A percentile compares a stretch with the other conserved stretches of the same genome.
Evolutionary conservation across 148 eudicot species (phyloP).

Genomic region (Vaccinium myrtillus): DNA sequence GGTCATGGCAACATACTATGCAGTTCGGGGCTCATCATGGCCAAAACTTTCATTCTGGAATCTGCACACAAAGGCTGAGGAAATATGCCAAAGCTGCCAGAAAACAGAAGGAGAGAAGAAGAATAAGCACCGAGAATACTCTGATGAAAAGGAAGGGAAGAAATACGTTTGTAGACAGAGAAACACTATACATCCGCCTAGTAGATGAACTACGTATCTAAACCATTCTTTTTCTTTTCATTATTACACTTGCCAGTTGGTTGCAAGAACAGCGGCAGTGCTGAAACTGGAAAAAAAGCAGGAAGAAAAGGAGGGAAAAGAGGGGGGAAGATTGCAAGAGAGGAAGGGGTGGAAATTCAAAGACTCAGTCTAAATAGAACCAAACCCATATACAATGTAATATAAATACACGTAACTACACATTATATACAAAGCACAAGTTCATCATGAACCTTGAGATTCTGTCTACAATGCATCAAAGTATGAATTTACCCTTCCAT

Average conservation of each 20-base stretch:
- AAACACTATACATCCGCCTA: not conserved
- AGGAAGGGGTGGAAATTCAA: not conserved
- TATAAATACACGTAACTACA: not conserved
- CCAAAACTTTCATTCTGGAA: not conserved
- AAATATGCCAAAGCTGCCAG: not conserved
- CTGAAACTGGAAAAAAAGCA: not conserved
- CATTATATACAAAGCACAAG: not conserved
- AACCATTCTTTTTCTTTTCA: not conserved
- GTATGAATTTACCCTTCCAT: not conserved
- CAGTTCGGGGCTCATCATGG: not conserved
- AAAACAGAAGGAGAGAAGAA: not conserved
- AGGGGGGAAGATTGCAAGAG: not conserved
- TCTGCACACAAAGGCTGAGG: not conserved
- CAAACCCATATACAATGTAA: not conserved
- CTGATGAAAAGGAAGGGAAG: not conserved
- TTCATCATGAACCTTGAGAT: not conserved
- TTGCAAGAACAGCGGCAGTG: not conserved
- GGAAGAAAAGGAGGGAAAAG: not conserved
- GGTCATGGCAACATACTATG: not conserved
- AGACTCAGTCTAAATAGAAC: not conserved
- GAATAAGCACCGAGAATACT: not conserved
- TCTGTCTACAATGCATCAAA: not conserved
- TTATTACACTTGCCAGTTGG: not conserved
- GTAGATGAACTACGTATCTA: not conserved
- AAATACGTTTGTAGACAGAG: not conserved